Conservation (phyloP, 768 basidiomycete genomes). For the Melanogaster broomeanus region DNA sequence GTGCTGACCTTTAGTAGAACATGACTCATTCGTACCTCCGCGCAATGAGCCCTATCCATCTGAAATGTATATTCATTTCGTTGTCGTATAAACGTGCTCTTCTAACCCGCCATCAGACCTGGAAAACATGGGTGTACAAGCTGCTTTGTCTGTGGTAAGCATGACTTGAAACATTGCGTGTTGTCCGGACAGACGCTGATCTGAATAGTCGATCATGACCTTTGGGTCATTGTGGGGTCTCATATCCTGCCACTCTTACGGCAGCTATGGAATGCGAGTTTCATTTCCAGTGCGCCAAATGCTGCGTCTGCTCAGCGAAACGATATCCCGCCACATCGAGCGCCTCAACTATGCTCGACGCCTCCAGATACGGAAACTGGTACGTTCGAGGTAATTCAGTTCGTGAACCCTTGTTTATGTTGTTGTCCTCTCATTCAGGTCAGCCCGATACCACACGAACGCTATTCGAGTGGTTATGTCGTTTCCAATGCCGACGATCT, state of each 20-base stretch:
- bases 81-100: conserved; percentile 5
- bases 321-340: conserved; percentile 79
- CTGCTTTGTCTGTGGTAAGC: conserved; percentile 83
- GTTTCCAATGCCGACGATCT: conserved; percentile 82
- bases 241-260: conserved; percentile 78
- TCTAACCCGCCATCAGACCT: conserved; percentile 46
- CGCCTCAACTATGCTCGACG: conserved; percentile 75
- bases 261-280: conserved; percentile 76
- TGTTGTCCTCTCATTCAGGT: conserved; percentile 44
- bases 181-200: background rate
- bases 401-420: background rate
- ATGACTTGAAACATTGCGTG: background rate
- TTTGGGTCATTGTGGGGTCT: conserved; percentile 83
- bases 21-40: conserved; percentile 85
- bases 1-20: conserved; percentile 43
- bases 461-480: conserved; percentile 69
- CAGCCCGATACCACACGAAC: conserved; percentile 64
- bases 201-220: conserved; percentile 67
- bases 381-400: conserved; percentile 30
- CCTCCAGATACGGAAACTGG: conserved; percentile 74
- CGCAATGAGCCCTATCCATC: conserved; percentile 87
- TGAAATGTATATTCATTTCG: conserved; percentile 57
- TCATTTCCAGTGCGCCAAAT: conserved; percentile 85
- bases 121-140: conserved; percentile 79
- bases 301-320: conserved; percentile 75